Percentiles rank a stretch among this genome's conserved stretches.
Conservation (phyloP, 2,329 filamentous ascomycete species). For the Lecanosticta acicola region DNA sequence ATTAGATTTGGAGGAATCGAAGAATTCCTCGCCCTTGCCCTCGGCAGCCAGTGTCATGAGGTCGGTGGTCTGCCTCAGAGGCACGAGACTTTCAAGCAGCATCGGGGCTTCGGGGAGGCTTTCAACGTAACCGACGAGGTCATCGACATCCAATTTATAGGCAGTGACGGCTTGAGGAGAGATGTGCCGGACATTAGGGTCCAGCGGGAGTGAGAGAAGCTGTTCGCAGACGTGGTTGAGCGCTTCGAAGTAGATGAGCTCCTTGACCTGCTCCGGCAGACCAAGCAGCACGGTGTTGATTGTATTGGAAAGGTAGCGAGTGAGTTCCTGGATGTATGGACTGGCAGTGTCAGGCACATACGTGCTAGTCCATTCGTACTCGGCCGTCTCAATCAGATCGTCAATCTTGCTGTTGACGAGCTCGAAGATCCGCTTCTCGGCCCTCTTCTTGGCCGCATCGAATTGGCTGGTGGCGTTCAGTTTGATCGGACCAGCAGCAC, state of each 20-base stretch:
- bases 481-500: conserved; percentile 71
- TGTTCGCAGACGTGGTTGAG: conserved; percentile 76
- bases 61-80: conserved; percentile 85
- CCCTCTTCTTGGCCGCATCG: conserved; percentile 83
- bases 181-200: conserved; percentile 74
- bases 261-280: conserved; percentile 91
- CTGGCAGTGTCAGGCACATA: conserved; percentile 66
- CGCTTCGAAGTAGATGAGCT: conserved; percentile 95
- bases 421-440: conserved; percentile 96
- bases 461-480: conserved; percentile 83
- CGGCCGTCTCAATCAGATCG: conserved; percentile 90
- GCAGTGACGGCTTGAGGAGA: conserved; percentile 79
- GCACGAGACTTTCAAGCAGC: conserved; percentile 81
- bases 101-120: conserved; percentile 76
- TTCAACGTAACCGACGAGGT: conserved; percentile 80
- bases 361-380: conserved; percentile 81
- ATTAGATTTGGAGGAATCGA: conserved; percentile 81
- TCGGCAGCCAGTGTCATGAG: conserved; percentile 67
- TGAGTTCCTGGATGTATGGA: conserved; percentile 93
- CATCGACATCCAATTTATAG: conserved; percentile 75
- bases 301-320: conserved; percentile 86
- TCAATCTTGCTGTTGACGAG: conserved; percentile 98
- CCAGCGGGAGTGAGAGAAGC: conserved; percentile 59
- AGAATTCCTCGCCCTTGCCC: conserved; percentile 87
- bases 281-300: conserved; percentile 93